A percentile compares a stretch with the other conserved stretches of the same genome.
Conservation (phyloP, 805 yeast species). For the Candida hungchunana region DNA sequence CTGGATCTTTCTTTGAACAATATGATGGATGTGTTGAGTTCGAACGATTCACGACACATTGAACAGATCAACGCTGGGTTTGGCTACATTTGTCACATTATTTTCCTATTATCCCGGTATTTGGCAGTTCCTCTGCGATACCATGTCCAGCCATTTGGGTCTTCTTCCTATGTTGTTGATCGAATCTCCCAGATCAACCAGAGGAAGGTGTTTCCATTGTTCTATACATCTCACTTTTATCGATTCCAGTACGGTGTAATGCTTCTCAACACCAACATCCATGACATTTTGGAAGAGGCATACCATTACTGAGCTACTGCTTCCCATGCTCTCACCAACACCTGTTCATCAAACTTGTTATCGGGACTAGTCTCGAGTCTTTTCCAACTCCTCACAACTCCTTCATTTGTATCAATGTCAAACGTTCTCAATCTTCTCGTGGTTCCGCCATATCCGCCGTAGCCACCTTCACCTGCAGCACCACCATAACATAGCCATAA, state of each 20-base stretch:
- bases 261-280: constrained; percentile 33
- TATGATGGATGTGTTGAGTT: constrained; percentile 11
- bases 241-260: constrained; percentile 38
- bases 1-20: constrained; percentile 13
- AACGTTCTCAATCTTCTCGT: constrained; percentile 74
- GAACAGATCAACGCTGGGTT: constrained; percentile 30
- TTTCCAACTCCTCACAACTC: constrained; percentile 61
- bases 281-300: constrained; percentile 27
- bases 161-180: constrained; percentile 36
- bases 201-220: constrained; percentile 35
- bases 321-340: constrained; percentile 29
- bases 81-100: constrained; percentile 34
- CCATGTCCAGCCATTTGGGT: constrained; percentile 36
- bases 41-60: constrained; percentile 12
- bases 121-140: constrained; percentile 35
- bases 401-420: constrained; percentile 51
- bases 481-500: constrained; percentile 95
- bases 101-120: constrained; percentile 30
- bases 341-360: constrained; percentile 38
- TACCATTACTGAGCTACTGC: constrained; percentile 12
- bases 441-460: constrained; percentile 88
- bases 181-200: constrained; percentile 31
- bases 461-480: constrained; percentile 91
- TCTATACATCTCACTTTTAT: constrained; percentile 33
- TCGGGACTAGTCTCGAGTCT: constrained; percentile 55